phyloP scores from a whole-genome alignment of 2,329 filamentous ascomycete species.

The Cryoendolithus antarcticus region DNA sequence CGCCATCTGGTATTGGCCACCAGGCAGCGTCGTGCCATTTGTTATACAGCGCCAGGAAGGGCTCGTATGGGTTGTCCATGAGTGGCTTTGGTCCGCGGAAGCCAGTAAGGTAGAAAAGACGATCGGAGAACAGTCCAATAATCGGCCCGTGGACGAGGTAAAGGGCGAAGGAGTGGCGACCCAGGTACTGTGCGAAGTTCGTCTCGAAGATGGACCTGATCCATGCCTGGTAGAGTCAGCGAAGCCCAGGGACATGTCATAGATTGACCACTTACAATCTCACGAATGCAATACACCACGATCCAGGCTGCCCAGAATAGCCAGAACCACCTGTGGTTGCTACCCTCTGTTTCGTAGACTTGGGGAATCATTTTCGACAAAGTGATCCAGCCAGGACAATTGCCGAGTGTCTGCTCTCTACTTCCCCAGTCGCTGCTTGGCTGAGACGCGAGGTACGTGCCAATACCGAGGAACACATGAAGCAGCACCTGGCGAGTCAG shows the following conservation, averaged over 20 bases:
- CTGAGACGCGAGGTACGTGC: constrained; percentile 13
- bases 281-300: constrained; percentile 11
- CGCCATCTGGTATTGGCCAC: constrained; percentile 16
- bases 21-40: constrained; percentile 13
- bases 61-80: constrained; percentile 11
- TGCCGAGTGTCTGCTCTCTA: constrained; percentile 9
- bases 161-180: constrained; percentile 48
- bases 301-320: constrained; percentile 45
- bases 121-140: constrained; percentile 44
- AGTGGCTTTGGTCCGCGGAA: too few species aligned
- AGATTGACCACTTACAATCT: constrained; percentile 3
- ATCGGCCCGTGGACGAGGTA: constrained; percentile 55
- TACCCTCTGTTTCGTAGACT: constrained; percentile 11
- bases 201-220: constrained; percentile 12
- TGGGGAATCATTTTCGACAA: constrained; percentile 12
- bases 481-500: constrained; percentile 5
- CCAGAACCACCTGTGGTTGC: constrained; percentile 24
- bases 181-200: constrained; percentile 27
- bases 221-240: constrained; percentile 13
- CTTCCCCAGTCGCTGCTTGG: constrained; percentile 12
- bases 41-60: constrained; percentile 11
- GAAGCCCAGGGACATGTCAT: constrained; percentile 9
- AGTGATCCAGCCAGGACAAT: constrained; percentile 14
- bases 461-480: constrained; percentile 11
- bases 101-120: constrained; percentile 15